Evolutionary conservation across 129 eudicot genomes (phyloP).

Genomic region (Pulicaria dysenterica): DNA sequence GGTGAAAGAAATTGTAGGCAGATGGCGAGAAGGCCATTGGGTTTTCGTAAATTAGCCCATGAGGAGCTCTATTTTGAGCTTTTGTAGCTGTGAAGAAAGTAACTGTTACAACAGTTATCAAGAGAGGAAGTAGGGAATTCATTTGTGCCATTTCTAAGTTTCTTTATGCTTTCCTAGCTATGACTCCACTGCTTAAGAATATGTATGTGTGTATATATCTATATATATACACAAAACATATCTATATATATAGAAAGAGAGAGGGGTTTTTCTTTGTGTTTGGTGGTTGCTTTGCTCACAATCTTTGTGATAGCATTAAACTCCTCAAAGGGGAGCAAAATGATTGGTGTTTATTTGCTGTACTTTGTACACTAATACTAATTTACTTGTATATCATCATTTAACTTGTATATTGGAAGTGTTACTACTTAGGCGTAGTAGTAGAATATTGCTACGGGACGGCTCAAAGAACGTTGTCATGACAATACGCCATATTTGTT

Average conservation of each 20-base stretch:
- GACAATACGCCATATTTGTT: no score
- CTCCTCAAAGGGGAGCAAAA: slow-evolving; percentile 41
- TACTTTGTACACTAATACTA: background rate
- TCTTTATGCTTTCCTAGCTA: background rate
- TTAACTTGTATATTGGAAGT: background rate
- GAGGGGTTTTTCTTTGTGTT: slow-evolving; percentile 28
- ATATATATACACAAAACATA: slow-evolving; percentile 16
- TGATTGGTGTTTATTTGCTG: slow-evolving; percentile 30
- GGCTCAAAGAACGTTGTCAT: no score
- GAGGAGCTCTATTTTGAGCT: slow-evolving; percentile 74
- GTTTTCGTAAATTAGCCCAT: slow-evolving; percentile 51
- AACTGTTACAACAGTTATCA: slow-evolving; percentile 22
- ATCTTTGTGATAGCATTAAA: slow-evolving; percentile 45
- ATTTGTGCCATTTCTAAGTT: slow-evolving; percentile 20
- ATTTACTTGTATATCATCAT: slow-evolving; percentile 7
- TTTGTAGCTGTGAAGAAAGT: slow-evolving; percentile 33
- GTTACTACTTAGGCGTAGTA: no score
- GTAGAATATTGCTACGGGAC: no score
- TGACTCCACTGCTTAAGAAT: slow-evolving; percentile 21
- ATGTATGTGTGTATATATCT: slow-evolving; percentile 19
- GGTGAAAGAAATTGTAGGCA: slow-evolving; percentile 73
- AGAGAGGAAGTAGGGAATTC: slow-evolving; percentile 36
- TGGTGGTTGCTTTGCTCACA: slow-evolving; percentile 56
- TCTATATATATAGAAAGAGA: no score
- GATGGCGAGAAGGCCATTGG: slow-evolving; percentile 73